Evolutionary conservation across 2,329 filamentous ascomycete species (phyloP).

Genomic region (Phialophora macrospora): DNA sequence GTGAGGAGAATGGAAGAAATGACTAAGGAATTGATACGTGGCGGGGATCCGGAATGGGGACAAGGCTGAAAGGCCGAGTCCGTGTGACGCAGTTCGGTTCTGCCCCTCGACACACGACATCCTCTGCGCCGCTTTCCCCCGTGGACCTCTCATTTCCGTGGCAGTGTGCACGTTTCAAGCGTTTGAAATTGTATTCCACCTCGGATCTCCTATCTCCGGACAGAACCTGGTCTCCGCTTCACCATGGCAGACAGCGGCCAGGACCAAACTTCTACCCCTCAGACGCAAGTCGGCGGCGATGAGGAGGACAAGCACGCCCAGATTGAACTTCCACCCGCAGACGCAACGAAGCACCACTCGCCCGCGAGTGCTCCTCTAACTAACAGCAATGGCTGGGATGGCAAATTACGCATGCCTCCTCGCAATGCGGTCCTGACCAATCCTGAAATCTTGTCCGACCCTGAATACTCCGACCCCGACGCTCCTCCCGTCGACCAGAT

Average conservation of each 20-base stretch:
- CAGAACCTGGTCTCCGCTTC: neutral
- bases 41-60: neutral
- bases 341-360: conserved; percentile 7
- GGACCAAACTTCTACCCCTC: conserved; percentile 17
- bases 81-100: neutral
- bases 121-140: neutral
- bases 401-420: conserved; percentile 47
- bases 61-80: neutral
- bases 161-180: neutral
- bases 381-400: conserved; percentile 54
- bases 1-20: neutral
- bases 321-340: conserved; percentile 26
- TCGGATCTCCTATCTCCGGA: neutral
- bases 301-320: conserved; percentile 26
- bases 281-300: conserved; percentile 5
- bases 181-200: neutral
- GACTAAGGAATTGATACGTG: neutral
- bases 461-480: conserved; percentile 78
- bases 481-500: conserved; percentile 74
- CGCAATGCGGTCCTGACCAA: conserved; percentile 76
- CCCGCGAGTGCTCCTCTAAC: conserved; percentile 25
- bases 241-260: conserved; percentile 24
- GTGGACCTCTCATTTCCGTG: neutral
- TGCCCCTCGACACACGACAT: neutral
- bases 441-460: conserved; percentile 80